A percentile compares a stretch with the other conserved stretches of the same genome.
Evolutionary conservation across 495 filamentous ascomycete species (phyloP).

Genomic region (Penicillium coffeae): DNA sequence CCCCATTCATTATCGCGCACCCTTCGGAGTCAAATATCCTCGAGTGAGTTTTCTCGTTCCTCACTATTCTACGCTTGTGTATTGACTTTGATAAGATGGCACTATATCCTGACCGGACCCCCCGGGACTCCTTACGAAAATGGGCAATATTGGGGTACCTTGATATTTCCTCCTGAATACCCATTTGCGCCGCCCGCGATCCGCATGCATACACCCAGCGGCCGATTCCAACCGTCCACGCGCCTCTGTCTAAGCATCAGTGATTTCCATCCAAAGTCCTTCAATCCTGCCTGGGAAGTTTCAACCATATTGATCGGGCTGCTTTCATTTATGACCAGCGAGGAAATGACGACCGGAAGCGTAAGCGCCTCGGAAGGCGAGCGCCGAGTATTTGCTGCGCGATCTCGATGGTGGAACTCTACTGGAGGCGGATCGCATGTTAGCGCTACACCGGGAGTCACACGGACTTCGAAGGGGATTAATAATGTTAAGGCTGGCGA

Average conservation of each 20-base stretch:
- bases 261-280: conserved; percentile 95
- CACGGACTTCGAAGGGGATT: conserved; percentile 48
- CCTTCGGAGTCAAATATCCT: conserved; percentile 94
- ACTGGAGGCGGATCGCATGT: conserved; percentile 85
- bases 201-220: conserved; percentile 96
- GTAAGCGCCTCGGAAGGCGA: conserved; percentile 77
- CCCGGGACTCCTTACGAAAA: conserved; percentile 88
- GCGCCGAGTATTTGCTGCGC: conserved; percentile 69
- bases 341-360: conserved; percentile 97
- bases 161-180: conserved; percentile 93
- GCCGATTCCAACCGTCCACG: conserved; percentile 88
- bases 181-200: conserved; percentile 96
- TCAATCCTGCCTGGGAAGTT: conserved; percentile 99
- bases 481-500: conserved; percentile 79
- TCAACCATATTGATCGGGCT: conserved; percentile 93
- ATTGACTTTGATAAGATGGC: conserved; percentile 62
- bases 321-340: conserved; percentile 94
- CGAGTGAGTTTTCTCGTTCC: conserved; percentile 53
- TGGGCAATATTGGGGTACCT: conserved; percentile 97
- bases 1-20: conserved; percentile 89
- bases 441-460: conserved; percentile 43
- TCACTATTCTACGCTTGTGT: background rate
- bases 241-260: conserved; percentile 91
- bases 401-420: conserved; percentile 93
- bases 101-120: conserved; percentile 97